Conservation (phyloP, 495 filamentous ascomycete species). For the Daldinia bambusicola region DNA sequence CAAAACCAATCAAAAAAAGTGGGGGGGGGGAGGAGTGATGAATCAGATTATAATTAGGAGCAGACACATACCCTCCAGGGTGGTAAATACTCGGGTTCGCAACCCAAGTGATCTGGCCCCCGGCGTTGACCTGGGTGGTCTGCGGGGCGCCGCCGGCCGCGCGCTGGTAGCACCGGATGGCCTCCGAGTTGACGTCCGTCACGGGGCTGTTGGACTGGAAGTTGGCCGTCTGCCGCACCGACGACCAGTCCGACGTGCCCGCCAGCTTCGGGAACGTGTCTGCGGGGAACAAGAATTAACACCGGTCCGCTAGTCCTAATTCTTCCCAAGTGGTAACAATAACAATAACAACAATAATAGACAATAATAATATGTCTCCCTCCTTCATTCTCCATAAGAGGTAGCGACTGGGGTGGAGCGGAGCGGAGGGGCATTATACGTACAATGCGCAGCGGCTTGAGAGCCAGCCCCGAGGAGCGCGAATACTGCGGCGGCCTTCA, state of each 20-base stretch:
- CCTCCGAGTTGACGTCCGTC: constrained; percentile 58
- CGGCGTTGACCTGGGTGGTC: constrained; percentile 58
- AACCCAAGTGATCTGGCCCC: constrained; percentile 56
- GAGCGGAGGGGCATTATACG: too few relatives aligned
- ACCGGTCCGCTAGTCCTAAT: too few relatives aligned
- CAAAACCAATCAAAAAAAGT: too few relatives aligned
- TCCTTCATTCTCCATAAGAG: too few relatives aligned
- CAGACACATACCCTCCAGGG: constrained; percentile 49
- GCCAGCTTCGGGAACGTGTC: constrained; percentile 50
- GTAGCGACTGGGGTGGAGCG: too few relatives aligned
- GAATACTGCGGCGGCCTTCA: constrained; percentile 53
- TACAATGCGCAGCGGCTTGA: constrained; percentile 57
- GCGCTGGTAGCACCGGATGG: constrained; percentile 64
- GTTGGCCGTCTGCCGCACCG: constrained; percentile 60
- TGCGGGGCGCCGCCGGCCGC: constrained; percentile 52
- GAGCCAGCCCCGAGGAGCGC: constrained; percentile 47
- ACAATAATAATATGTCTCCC: too few relatives aligned
- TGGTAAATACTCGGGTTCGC: constrained; percentile 60
- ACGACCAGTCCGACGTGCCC: constrained; percentile 58
- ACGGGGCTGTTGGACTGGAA: constrained; percentile 64
- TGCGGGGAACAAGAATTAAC: neutral
- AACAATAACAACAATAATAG: too few relatives aligned
- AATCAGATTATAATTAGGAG: too few relatives aligned
- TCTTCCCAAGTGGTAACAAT: too few relatives aligned
- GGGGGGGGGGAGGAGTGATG: too few relatives aligned